These are phyloP conservation scores for Oryza brachyantha DNA, from an alignment of 176 grass and related monocot genomes.

Conservation along the genomic window DNA sequence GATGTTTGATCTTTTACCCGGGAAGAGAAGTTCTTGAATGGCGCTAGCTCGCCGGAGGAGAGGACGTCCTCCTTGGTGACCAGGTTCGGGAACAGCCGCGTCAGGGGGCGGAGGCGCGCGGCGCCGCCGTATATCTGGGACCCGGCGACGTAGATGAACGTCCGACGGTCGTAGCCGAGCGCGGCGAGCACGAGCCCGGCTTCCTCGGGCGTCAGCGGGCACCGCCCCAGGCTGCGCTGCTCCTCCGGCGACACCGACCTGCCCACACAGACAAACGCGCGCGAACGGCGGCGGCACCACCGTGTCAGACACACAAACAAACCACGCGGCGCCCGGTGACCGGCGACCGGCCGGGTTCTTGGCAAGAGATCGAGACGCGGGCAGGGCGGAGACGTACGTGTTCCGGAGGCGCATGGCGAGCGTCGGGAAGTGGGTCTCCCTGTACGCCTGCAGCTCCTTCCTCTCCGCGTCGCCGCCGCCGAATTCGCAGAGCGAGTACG, in stretches of 20 bases:
- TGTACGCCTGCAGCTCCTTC: constrained; percentile 68
- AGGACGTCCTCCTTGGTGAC: constrained; percentile 90
- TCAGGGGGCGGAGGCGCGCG: constrained; percentile 65
- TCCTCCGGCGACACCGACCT: constrained; percentile 77
- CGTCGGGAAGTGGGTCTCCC: constrained; percentile 78
- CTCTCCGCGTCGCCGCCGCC: constrained; percentile 77
- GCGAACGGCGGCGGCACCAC: background rate
- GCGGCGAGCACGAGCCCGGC: constrained; percentile 70
- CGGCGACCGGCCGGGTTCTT: background rate
- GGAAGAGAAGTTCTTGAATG: constrained; percentile 76
- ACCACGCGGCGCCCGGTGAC: too few relatives aligned
- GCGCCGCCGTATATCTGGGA: constrained; percentile 84
- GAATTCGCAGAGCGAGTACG: constrained; percentile 95
- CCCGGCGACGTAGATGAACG: constrained; percentile 88
- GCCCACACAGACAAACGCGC: background rate
- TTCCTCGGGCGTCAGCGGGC: constrained; percentile 89
- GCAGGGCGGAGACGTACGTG: constrained; percentile 33
- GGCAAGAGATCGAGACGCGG: background rate
- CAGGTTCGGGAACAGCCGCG: constrained; percentile 78
- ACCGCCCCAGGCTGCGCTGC: constrained; percentile 70
- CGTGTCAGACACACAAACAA: background rate
- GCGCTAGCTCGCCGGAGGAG: constrained; percentile 63
- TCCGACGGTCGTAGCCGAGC: constrained; percentile 64
- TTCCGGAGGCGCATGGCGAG: constrained; percentile 59
- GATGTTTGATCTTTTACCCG: constrained; percentile 33